A percentile compares a stretch with the other conserved stretches of the same genome.
phyloP scores from a whole-genome alignment of 2,329 filamentous ascomycete species.

The Pestalotiopsis sp. region DNA sequence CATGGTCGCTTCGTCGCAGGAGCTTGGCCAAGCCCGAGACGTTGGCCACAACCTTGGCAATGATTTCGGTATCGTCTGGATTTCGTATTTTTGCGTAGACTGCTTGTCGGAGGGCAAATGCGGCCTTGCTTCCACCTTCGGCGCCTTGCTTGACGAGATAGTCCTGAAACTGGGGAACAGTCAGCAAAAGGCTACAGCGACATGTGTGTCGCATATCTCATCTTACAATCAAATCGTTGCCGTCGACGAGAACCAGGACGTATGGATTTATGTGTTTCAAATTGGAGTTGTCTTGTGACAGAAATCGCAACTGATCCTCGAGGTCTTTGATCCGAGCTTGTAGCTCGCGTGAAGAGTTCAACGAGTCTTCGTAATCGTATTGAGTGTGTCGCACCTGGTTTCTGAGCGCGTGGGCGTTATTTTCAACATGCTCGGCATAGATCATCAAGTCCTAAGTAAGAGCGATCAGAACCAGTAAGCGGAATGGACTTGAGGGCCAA shows the following conservation, averaged over 20 bases:
- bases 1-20: constrained; percentile 47
- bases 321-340: constrained; percentile 47
- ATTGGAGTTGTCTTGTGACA: constrained; percentile 38
- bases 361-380: constrained; percentile 54
- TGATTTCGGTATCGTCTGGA: constrained; percentile 51
- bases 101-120: constrained; percentile 48
- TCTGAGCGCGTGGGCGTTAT: constrained; percentile 37
- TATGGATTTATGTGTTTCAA: constrained; percentile 58
- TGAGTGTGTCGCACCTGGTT: constrained; percentile 44
- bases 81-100: constrained; percentile 49
- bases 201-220: background rate
- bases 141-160: constrained; percentile 54
- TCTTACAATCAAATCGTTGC: constrained; percentile 61
- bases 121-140: constrained; percentile 56
- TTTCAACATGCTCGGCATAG: constrained; percentile 47
- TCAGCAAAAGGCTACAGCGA: constrained; percentile 3
- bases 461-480: background rate
- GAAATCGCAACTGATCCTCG: constrained; percentile 35
- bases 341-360: constrained; percentile 48
- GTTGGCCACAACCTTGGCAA: constrained; percentile 60
- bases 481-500: background rate
- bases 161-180: constrained; percentile 55
- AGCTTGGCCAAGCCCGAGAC: constrained; percentile 50
- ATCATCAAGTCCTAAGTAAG: constrained; percentile 46
- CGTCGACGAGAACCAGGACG: constrained; percentile 63